Evolutionary conservation across 345 rosid genomes (phyloP).

Genomic region (Eucalyptus marginata): DNA sequence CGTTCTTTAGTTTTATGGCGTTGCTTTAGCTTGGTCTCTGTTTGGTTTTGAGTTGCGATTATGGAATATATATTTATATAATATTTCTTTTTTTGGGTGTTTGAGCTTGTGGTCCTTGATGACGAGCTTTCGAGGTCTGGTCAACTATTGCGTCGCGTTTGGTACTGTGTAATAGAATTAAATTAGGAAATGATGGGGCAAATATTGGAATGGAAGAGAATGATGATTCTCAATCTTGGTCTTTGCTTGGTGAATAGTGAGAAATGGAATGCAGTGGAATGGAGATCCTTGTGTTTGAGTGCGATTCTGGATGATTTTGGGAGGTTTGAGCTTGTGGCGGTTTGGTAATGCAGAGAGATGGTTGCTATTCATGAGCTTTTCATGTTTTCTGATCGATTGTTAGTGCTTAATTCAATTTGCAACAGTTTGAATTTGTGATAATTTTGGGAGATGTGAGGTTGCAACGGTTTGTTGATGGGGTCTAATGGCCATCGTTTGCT

Average conservation of each 20-base stretch:
- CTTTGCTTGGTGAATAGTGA: not conserved
- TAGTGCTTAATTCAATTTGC: not conserved
- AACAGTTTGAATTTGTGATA: not conserved
- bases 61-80: no score
- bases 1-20: not conserved
- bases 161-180: not conserved
- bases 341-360: not conserved
- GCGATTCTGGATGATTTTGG: not conserved
- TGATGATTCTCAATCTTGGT: not conserved
- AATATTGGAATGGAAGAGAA: not conserved
- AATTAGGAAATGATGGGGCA: not conserved
- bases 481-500: not conserved
- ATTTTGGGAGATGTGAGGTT: not conserved
- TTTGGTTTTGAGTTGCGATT: not conserved
- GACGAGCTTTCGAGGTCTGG: no score
- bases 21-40: not conserved
- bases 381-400: not conserved
- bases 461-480: not conserved
- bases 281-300: not conserved
- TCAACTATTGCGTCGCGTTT: no score
- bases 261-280: not conserved
- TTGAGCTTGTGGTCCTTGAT: no score
- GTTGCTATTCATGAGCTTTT: not conserved
- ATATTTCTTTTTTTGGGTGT: no score
- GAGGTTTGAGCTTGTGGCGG: not conserved